Conservation (phyloP, 441 rosid species). For the Omphalea diandra region DNA sequence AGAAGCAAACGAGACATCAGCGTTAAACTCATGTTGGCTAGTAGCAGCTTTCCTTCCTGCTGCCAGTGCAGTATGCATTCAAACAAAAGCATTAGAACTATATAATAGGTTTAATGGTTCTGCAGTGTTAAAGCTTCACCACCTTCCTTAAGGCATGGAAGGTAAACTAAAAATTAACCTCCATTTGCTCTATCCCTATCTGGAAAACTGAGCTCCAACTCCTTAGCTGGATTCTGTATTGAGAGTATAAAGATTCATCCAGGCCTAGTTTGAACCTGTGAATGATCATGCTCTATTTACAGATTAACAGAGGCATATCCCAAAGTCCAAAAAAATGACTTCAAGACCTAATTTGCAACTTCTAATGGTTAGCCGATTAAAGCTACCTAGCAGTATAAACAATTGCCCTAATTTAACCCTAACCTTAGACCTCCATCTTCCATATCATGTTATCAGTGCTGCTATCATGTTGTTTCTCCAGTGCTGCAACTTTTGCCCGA, state of each 20-base stretch:
- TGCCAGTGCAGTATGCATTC: conserved; percentile 29
- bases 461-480: conserved; percentile 45
- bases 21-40: conserved; percentile 28
- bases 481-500: conserved; percentile 67
- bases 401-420: conserved; percentile 37
- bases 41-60: conserved; percentile 40
- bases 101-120: conserved; percentile 32
- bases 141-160: conserved; percentile 39
- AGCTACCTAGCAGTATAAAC: conserved; percentile 43
- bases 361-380: conserved; percentile 45
- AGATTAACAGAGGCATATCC: conserved; percentile 55
- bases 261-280: conserved; percentile 37
- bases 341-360: conserved; percentile 33
- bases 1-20: conserved; percentile 30
- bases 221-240: conserved; percentile 53
- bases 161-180: conserved; percentile 53
- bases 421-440: conserved; percentile 51
- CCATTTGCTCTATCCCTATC: conserved; percentile 62
- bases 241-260: conserved; percentile 48
- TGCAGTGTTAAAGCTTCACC: conserved; percentile 35
- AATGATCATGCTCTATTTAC: conserved; percentile 62
- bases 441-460: conserved; percentile 39
- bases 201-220: conserved; percentile 63
- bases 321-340: conserved; percentile 38
- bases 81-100: conserved; percentile 25